Evolutionary conservation across 768 basidiomycete genomes (phyloP), one percentile per base, ranked within the genome.

Genomic region (Tubosaeta sp.): DNA sequence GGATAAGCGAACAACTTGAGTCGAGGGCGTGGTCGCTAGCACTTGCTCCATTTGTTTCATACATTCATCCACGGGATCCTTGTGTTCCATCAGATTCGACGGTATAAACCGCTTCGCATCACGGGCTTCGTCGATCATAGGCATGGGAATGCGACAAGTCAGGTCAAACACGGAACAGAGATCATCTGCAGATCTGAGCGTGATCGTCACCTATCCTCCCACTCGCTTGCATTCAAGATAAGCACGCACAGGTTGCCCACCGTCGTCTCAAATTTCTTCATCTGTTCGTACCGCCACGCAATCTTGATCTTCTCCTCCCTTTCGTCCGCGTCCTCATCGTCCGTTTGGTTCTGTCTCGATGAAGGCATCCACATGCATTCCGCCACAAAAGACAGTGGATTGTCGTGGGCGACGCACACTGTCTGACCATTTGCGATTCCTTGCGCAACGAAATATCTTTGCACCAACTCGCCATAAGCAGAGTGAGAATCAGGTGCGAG

Each of bases 241-340:
- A 14, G 18, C 52, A 79, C 81, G 66, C 76, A 80, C 76, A 71
- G 69, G 55, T 70, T 70, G 40, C 74, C 64, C 19, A 93, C 83
- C 3, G 90, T 92, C 4, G 94, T 96, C 71, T 90, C 82, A 67
- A 96, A 95, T 69, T 77, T 84, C 71, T 87, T 90, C 89, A 97
- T 89, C 51, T 84, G 79, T 62, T 92, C 91, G 69, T 99, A 99
- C 63, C 96, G 80, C 90, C 96, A 99, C 27, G 96, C 96, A 60
- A 99, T 98, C 73, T 89, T 95, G 57, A 94, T 87, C 59, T 83
- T 84, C 24, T 81, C 75, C 36, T 72, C 77, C 31, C 60, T 63
- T 57, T 75, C 75, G 12, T 64, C 63, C n/a, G 56, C 57, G 30
- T 58, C 61, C 27, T 52, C 61, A 36, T 77, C 76, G 25, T 45